Conservation (phyloP, 176 grass and related monocot species). For the Juncus effusus region DNA sequence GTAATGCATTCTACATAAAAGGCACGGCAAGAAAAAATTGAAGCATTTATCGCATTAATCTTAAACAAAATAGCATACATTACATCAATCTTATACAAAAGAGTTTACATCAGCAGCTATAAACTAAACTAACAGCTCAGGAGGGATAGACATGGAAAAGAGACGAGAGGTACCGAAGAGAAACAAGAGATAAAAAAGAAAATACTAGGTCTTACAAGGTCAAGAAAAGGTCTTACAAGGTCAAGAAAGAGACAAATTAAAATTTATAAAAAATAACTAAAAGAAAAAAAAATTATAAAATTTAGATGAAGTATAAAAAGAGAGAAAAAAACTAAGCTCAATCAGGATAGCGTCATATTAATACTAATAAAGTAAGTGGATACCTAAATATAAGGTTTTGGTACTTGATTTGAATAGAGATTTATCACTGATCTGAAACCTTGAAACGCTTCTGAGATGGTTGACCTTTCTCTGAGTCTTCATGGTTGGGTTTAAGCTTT, state of each 20-base stretch:
- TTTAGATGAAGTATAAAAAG: slow-evolving; percentile 1
- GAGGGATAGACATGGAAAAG: slow-evolving; percentile 56
- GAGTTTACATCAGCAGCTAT: slow-evolving; percentile 10
- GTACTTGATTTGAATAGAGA: neutral
- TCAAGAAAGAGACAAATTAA: slow-evolving; percentile 49
- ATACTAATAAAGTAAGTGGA: slow-evolving; percentile 2
- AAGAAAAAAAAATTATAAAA: slow-evolving; percentile 3
- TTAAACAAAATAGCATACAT: slow-evolving; percentile 17
- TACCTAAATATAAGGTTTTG: neutral
- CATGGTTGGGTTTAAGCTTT: neutral
- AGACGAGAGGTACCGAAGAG: fast-evolving
- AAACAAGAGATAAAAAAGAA: fast-evolving
- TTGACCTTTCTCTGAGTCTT: slow-evolving; percentile 9
- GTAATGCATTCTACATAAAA: slow-evolving; percentile 2
- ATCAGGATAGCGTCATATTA: slow-evolving; percentile 50
- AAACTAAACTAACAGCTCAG: slow-evolving; percentile 47
- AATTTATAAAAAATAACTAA: neutral
- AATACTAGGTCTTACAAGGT: slow-evolving; percentile 78
- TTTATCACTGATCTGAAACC: neutral
- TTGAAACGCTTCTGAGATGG: too few species aligned
- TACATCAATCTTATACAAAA: slow-evolving; percentile 25
- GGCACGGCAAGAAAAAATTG: neutral
- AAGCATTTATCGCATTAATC: slow-evolving; percentile 1
- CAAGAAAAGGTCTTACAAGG: slow-evolving; percentile 99
- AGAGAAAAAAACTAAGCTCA: slow-evolving; percentile 38